These are phyloP conservation scores for Malania oleifera DNA, from an alignment of 164 flowering plant genomes.

Conservation along the genomic window DNA sequence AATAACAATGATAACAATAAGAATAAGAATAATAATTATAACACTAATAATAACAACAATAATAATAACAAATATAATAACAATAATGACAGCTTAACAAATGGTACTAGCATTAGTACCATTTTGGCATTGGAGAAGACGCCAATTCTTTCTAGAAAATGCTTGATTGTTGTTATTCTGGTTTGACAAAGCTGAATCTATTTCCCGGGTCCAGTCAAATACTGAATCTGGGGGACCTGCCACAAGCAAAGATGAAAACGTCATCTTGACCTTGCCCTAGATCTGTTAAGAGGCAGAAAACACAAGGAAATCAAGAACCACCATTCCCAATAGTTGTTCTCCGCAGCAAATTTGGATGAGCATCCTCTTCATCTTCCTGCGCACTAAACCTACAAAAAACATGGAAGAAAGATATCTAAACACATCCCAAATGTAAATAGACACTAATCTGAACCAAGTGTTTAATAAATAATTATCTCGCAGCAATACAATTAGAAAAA, in stretches of 20 bases:
- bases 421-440: not conserved
- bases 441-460: not conserved
- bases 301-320: slow-evolving; percentile 17
- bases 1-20: not conserved
- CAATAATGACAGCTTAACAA: too few species aligned
- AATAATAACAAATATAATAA: not conserved
- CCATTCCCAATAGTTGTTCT: slow-evolving; percentile 99
- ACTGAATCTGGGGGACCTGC: slow-evolving; percentile 95
- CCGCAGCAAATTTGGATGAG: slow-evolving; percentile 46
- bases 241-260: slow-evolving; percentile 12
- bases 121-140: slow-evolving; percentile 96
- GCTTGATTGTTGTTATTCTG: slow-evolving; percentile 67
- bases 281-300: not conserved
- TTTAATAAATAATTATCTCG: not conserved
- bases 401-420: not conserved
- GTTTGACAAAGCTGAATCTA: slow-evolving; percentile 67
- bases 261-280: slow-evolving; percentile 7
- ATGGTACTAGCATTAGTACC: too few species aligned
- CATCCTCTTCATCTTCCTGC: slow-evolving; percentile 85
- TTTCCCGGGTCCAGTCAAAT: slow-evolving; percentile 83
- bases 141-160: slow-evolving; percentile 92
- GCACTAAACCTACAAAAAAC: slow-evolving; percentile 65
- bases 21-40: not conserved
- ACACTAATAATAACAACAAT: not conserved
- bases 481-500: not conserved